Percentiles rank a stretch among this genome's conserved stretches.
phyloP scores from a whole-genome alignment of 192 early-diverging fungal species.

The Umbelopsis sp. region DNA sequence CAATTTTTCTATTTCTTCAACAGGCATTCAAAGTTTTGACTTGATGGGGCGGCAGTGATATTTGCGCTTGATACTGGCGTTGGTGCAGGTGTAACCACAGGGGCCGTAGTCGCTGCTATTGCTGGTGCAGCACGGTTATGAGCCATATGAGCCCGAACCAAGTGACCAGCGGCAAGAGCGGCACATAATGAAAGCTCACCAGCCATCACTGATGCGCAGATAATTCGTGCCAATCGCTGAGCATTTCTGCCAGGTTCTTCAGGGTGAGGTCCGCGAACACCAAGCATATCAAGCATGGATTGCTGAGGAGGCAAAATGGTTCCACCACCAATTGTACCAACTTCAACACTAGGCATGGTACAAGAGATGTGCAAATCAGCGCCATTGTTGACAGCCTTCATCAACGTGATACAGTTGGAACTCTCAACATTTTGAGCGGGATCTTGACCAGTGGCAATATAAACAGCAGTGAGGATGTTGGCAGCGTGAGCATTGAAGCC shows the following conservation, averaged over 20 bases:
- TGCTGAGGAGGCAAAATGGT: constrained; percentile 83
- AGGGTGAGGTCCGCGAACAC: constrained; percentile 80
- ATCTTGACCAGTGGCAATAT: constrained; percentile 92
- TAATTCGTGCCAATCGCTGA: constrained; percentile 82
- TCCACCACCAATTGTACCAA: constrained; percentile 93
- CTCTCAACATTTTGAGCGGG: constrained; percentile 96
- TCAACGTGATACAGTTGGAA: constrained; percentile 91
- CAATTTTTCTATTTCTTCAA: constrained; percentile 7
- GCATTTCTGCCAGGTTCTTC: constrained; percentile 83
- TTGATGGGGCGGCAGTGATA: constrained; percentile 13
- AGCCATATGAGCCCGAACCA: constrained; percentile 88
- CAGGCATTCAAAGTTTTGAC: constrained; percentile 15
- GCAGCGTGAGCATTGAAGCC: constrained; percentile 96
- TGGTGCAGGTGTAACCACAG: constrained; percentile 19
- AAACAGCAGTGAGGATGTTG: constrained; percentile 90
- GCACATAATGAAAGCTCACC: constrained; percentile 87
- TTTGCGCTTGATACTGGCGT: constrained; percentile 19
- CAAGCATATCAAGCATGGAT: constrained; percentile 86
- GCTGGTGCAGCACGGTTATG: constrained; percentile 73
- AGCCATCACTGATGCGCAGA: constrained; percentile 89
- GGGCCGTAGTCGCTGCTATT: constrained; percentile 6
- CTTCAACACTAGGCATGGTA: constrained; percentile 93
- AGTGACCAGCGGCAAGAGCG: constrained; percentile 86
- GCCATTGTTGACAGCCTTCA: constrained; percentile 83
- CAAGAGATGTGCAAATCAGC: constrained; percentile 85